Evolutionary conservation across 441 rosid species (phyloP), one percentile per base, ranked within the genome.

Genomic region (Isatis lusitanica): DNA sequence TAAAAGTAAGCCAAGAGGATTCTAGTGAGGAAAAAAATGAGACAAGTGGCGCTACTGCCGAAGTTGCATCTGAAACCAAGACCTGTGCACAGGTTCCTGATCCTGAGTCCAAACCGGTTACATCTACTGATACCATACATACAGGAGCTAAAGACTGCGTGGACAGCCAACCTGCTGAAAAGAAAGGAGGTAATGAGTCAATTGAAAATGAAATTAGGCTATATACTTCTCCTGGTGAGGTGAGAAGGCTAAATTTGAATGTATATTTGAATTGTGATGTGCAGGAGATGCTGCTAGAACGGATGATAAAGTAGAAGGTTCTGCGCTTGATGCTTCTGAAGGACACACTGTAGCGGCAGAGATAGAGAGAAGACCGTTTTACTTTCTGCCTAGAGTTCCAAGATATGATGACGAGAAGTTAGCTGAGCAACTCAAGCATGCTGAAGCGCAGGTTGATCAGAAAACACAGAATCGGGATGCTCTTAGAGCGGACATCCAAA

Each of bases 401-500:
- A 84, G 91, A 80, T 84, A 81, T 75, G 91, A 89, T 66, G 89
- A 82, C 55, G 86, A 81, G 70, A 81, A 69, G 71, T 69, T 86
- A 48, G 80, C 79, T 62, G 88, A 86, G 70, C 81, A 86, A 80
- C 84, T 89, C 68, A 84, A 75, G 52, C 73, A 69, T 59, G 88
- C 88, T 38, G 85, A 89, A 73, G 70, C 66, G 16, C 79, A 66
- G 71, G 89, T 90, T 62, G 86, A 86, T 13, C 86, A 86, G 73
- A 90, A 81, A 77, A 93, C 95, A 18, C 69, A 77, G 73, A 79
- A 44, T 70, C 92, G 96, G 44, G 93, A 91, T 78, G 88, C 84
- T 59, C 78, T 88, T 77, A 80, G 78, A 76, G 77, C 66, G 57
- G 88, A 90, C 83, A 70, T 85, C 68, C 90, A 83, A 73, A 71